Base-by-base conservation (phyloP, 1,284 basidiomycete genomes). In the Exobasidium cylindrosporum region DNA sequence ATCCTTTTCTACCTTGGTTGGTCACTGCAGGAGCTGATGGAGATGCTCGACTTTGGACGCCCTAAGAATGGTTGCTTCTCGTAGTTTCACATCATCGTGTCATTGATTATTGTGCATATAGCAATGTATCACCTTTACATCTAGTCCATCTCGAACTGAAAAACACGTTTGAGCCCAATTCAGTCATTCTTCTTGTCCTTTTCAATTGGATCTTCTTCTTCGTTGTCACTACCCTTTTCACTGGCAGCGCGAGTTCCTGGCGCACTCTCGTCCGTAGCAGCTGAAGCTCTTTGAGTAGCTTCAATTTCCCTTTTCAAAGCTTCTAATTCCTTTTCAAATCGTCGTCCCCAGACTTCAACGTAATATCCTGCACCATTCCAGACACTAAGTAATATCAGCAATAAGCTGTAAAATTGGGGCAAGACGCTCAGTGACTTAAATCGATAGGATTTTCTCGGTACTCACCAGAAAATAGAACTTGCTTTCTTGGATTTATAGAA, bases 1-100 rank as follows among this genome's bases (percentile, higher is more conserved):
- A 89, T 67, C 87, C 85, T 60, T 87, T 86, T 68, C 88, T 94
- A 72, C 93, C 96, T 57, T 98, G 95, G 95, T 85, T 97, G 57
- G 85, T 94, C 63, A 92, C 89, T 77, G 89, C 89, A 24, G 96
- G 92, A 31, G 92, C 96, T 31, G 96, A 98, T 82, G 94, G 96
- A 45, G 86, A 86, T 70, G 89, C 90, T 55, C 83, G 87, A 63
- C 85, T 97, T 50, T 99, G 95, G 95, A 76, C 77, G 7, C 69
- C 73, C 13, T 74, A 24, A 46, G 14, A n/a, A n/a, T n/a, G n/a
- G n/a, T n/a, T n/a, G n/a, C n/a, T n/a, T n/a, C n/a, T n/a, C n/a
- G n/a, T n/a, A n/a, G n/a, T n/a, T n/a, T n/a, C n/a, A n/a, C n/a
- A n/a, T n/a, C n/a, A n/a, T n/a, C n/a, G n/a, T n/a, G n/a, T n/a